Percentiles rank a stretch among this genome's conserved stretches.
These are phyloP conservation scores for Aspergillus kassunensis DNA, from an alignment of 495 filamentous ascomycete genomes.

Conservation along the genomic window DNA sequence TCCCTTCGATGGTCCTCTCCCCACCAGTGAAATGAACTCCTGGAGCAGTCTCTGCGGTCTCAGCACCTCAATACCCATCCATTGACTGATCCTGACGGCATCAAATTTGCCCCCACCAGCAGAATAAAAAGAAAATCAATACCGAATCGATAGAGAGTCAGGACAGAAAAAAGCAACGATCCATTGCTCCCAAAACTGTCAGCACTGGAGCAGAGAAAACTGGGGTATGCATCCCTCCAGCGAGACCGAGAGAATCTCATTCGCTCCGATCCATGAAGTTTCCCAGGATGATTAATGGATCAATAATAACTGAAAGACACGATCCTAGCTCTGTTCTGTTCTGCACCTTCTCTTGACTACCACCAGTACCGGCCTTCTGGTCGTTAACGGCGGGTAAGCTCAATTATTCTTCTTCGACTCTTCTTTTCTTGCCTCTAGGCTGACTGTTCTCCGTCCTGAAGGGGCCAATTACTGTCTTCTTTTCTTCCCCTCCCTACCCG, in stretches of 20 bases:
- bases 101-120: not conserved
- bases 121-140: slow-evolving; percentile 13
- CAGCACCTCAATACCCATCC: slow-evolving; percentile 7
- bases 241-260: slow-evolving; percentile 4
- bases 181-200: slow-evolving; percentile 3
- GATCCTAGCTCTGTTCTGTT: slow-evolving; percentile 16
- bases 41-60: slow-evolving; percentile 3
- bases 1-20: not conserved
- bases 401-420: slow-evolving; percentile 18
- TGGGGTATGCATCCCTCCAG: slow-evolving; percentile 9
- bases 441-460: slow-evolving; percentile 5
- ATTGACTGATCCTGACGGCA: too few relatives aligned
- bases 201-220: slow-evolving; percentile 3
- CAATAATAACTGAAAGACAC: slow-evolving; percentile 1
- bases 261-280: slow-evolving; percentile 2
- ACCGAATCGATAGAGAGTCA: too few relatives aligned
- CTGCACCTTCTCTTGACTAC: slow-evolving; percentile 13
- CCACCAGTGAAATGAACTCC: not conserved
- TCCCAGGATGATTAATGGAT: slow-evolving; percentile 6
- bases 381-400: slow-evolving; percentile 29
- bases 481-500: not conserved
- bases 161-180: slow-evolving; percentile 2
- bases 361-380: slow-evolving; percentile 7
- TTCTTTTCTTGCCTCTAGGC: slow-evolving; percentile 6
- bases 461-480: slow-evolving; percentile 4